Evolutionary conservation across 1,139 yeast species (phyloP), one percentile per base, ranked within the genome.

Genomic region (Yamadazyma taylorii): DNA sequence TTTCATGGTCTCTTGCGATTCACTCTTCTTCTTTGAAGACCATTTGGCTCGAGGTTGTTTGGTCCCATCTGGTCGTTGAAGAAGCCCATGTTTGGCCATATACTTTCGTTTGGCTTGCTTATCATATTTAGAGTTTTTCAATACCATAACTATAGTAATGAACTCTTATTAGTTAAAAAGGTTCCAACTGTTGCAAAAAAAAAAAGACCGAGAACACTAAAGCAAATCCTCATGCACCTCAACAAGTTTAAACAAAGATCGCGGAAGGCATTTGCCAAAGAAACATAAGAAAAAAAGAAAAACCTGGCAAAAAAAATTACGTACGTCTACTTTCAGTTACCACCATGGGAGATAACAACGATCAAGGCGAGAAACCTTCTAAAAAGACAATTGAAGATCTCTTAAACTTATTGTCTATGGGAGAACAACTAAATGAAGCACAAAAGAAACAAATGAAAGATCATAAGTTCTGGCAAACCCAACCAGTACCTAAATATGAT

Each of bases 381-480:
- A 46, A 46, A 23, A 69, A 69, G 49, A 55, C 66, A 32, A 69
- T 78, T 35, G 79, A 75, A 50, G 78, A 77, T 42, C 62, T 78
- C 39, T 59, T 78, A 43, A 68, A 67, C 51, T 67, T 66, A 47
- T 60, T 78, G 31, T 65, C 79, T 4, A 57, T 72, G 64, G 85
- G 85, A 12, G 79, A 72, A 37, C 70, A 71, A 45, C 66, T 80
- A 41, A 69, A 69, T 17, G 79, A 73, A 28, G 67, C 74, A 27
- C 82, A 81, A 57, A 69, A 73, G 48, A 67, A 66, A 39, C 78
- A 82, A 24, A 88, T 90, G 89, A 81, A 86, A 38, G 95, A 89
- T 54, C 88, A 90, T 69, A 88, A 87, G 64, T 92, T 92, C 63
- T 92, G 99, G 99, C 86, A 85, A 56, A 94, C 98, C 6, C 99